Percentiles rank a stretch among this genome's conserved stretches.
phyloP scores from a whole-genome alignment of 768 basidiomycete genomes.

The Lactarius deliciosus region DNA sequence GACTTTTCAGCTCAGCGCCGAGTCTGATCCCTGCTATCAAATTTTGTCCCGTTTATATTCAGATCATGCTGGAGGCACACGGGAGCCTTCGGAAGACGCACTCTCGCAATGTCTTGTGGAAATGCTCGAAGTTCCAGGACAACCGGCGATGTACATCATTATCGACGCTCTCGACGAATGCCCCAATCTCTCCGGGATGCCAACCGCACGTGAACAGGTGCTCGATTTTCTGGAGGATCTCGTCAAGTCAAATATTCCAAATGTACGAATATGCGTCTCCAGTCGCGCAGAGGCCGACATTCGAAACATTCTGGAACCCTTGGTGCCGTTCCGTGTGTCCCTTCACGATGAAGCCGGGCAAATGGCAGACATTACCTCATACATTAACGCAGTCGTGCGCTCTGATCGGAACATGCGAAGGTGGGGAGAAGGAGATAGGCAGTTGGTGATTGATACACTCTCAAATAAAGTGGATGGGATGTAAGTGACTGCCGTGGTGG shows the following conservation, averaged over 20 bases:
- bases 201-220: neutral
- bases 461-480: conserved; percentile 7
- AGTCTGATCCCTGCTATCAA: neutral
- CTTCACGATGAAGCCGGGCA: conserved; percentile 8
- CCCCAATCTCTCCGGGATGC: neutral
- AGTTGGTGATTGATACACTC: conserved; percentile 7
- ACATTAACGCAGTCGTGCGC: neutral
- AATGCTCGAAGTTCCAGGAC: neutral
- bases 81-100: neutral
- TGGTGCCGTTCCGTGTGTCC: neutral
- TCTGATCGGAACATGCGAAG: neutral
- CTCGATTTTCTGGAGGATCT: neutral
- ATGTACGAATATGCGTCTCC: conserved; percentile 9
- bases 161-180: conserved; percentile 18
- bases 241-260: neutral
- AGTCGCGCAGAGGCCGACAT: conserved; percentile 14
- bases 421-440: neutral
- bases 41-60: conserved; percentile 1
- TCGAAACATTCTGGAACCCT: neutral
- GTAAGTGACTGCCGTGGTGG: neutral
- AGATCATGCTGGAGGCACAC: neutral
- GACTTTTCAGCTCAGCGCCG: neutral
- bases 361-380: neutral
- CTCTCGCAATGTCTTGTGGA: conserved; percentile 5
- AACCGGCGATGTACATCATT: neutral